Percentiles rank a stretch among this genome's conserved stretches.
Evolutionary conservation across 306 rosid species (phyloP).

Genomic region (Sechiopsis laciniata): DNA sequence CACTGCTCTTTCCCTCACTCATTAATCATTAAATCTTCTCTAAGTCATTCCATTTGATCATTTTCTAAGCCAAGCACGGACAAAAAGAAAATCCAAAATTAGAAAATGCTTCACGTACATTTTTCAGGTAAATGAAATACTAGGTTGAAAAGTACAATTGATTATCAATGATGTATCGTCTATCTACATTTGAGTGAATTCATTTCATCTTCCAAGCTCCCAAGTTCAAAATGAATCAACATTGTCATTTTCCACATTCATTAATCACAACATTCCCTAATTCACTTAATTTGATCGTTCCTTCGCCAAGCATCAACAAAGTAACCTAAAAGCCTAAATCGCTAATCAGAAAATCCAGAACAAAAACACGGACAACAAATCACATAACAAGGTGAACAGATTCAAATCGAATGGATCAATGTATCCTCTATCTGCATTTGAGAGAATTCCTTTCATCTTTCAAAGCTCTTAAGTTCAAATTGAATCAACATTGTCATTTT

Average conservation of each 20-base stretch:
- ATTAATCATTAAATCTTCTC: neutral
- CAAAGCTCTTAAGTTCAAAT: too few relatives aligned
- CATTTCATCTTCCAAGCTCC: neutral
- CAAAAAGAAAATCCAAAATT: too few relatives aligned
- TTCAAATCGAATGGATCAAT: slow-evolving; percentile 30
- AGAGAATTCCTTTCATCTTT: neutral
- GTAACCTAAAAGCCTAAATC: too few relatives aligned
- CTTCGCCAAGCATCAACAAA: too few relatives aligned
- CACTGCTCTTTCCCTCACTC: neutral
- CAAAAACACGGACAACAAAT: neutral
- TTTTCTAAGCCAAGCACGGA: neutral
- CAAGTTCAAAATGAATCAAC: neutral
- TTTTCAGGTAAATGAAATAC: neutral
- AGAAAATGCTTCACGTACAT: too few relatives aligned
- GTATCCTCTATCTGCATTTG: too few relatives aligned
- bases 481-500: neutral
- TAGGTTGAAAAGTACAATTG: neutral
- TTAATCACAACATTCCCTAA: too few relatives aligned
- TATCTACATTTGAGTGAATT: neutral
- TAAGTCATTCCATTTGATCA: neutral
- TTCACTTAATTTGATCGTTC: too few relatives aligned
- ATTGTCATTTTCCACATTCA: neutral
- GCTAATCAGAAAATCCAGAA: neutral
- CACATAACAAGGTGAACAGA: neutral
- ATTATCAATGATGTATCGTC: neutral